A percentile compares a stretch with the other conserved stretches of the same genome.
Evolutionary conservation across 1,284 basidiomycete species (phyloP).

Genomic region (Rhodotorula sp.): DNA sequence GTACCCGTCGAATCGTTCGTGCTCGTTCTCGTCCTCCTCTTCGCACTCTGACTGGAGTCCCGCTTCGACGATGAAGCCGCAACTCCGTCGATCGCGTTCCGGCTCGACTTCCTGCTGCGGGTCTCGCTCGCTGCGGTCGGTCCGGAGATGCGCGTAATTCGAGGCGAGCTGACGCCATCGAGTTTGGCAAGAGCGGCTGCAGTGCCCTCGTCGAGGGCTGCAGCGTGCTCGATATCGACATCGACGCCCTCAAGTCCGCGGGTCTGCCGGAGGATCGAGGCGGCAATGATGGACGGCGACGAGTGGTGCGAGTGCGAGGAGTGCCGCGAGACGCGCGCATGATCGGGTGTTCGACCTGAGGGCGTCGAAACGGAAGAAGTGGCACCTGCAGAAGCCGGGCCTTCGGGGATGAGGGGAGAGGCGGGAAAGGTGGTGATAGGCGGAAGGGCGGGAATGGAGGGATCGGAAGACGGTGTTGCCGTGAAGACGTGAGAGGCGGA

Average conservation of each 20-base stretch:
- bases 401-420: slow-evolving; percentile 35
- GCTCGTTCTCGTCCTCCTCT: slow-evolving; percentile 49
- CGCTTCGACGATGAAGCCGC: slow-evolving; percentile 49
- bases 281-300: slow-evolving; percentile 43
- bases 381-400: slow-evolving; percentile 40
- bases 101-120: slow-evolving; percentile 42
- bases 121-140: slow-evolving; percentile 55
- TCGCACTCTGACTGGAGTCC: slow-evolving; percentile 50
- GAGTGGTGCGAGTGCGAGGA: slow-evolving; percentile 38
- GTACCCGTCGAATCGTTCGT: neutral
- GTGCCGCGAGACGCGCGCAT: slow-evolving; percentile 20
- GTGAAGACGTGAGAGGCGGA: slow-evolving; percentile 74
- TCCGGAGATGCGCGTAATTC: slow-evolving; percentile 26
- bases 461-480: neutral
- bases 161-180: slow-evolving; percentile 65
- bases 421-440: slow-evolving; percentile 45
- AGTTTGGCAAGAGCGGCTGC: slow-evolving; percentile 88
- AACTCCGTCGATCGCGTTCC: slow-evolving; percentile 37
- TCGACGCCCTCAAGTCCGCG: slow-evolving; percentile 39
- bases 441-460: slow-evolving; percentile 56
- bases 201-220: slow-evolving; percentile 79
- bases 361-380: slow-evolving; percentile 50
- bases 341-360: slow-evolving; percentile 30
- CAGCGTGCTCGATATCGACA: slow-evolving; percentile 73
- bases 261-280: slow-evolving; percentile 47